Evolutionary conservation across 768 basidiomycete genomes (phyloP).

Genomic region (Naganishia onofrii): DNA sequence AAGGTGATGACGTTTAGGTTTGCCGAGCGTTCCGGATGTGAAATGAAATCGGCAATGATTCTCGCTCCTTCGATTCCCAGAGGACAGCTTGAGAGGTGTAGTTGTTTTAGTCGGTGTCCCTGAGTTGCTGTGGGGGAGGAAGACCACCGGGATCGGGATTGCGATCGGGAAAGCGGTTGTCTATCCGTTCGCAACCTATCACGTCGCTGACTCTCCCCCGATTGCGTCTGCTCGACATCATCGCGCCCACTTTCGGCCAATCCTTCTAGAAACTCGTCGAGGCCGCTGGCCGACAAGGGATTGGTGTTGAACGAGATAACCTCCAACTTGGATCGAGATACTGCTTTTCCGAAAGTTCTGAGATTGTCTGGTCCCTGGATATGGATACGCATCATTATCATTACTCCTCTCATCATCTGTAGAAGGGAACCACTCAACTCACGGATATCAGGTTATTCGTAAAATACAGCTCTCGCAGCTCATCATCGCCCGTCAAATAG

Average conservation of each 20-base stretch:
- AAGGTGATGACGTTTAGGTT: conserved; percentile 20
- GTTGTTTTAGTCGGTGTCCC: conserved; percentile 21
- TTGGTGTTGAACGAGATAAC: conserved; percentile 24
- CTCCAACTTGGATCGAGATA: background rate
- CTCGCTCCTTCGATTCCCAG: conserved; percentile 16
- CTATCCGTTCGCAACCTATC: too few relatives aligned
- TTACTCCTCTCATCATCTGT: too few relatives aligned
- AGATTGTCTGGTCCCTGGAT: conserved; percentile 24
- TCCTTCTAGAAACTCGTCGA: conserved; percentile 22
- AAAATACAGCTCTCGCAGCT: conserved; percentile 21
- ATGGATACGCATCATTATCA: background rate
- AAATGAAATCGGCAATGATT: conserved; percentile 23
- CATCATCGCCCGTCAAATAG: conserved; percentile 14
- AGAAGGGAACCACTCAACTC: conserved; percentile 1
- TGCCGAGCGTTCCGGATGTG: conserved; percentile 15
- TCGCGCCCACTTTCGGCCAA: conserved; percentile 18
- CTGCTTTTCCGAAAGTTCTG: conserved; percentile 3
- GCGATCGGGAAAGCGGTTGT: conserved; percentile 8
- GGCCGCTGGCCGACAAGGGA: background rate
- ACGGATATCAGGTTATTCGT: conserved; percentile 23
- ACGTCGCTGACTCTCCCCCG: too few relatives aligned
- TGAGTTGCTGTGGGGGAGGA: background rate
- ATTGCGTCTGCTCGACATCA: background rate
- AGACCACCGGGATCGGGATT: conserved; percentile 6
- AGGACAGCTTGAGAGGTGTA: conserved; percentile 26